Evolutionary conservation across 1,139 yeast genomes (phyloP).

Genomic region (Geotrichum citri-aurantii): DNA sequence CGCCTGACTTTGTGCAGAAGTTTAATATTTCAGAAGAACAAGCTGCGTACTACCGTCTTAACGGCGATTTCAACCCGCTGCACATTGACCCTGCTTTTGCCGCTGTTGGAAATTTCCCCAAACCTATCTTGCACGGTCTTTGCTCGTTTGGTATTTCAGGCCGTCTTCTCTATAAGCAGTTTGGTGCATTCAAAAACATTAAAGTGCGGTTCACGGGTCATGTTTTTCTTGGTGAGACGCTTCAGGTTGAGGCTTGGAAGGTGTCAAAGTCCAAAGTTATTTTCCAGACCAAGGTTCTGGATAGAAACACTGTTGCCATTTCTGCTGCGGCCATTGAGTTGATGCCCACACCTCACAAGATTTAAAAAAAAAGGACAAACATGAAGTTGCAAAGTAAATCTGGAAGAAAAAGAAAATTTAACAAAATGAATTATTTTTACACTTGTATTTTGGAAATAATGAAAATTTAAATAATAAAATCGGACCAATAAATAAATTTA

Average conservation of each 20-base stretch:
- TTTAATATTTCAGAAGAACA: slow-evolving; percentile 64
- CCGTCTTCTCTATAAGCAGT: slow-evolving; percentile 70
- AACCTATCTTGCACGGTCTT: slow-evolving; percentile 90
- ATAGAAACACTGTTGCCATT: slow-evolving; percentile 72
- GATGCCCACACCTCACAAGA: slow-evolving; percentile 18
- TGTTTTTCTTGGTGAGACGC: slow-evolving; percentile 95
- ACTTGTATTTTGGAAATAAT: too few relatives aligned
- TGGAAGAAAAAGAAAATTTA: too few relatives aligned
- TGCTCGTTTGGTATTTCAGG: slow-evolving; percentile 81
- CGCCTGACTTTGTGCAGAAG: slow-evolving; percentile 63
- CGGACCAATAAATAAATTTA: too few relatives aligned
- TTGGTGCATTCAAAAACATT: slow-evolving; percentile 76
- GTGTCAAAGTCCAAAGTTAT: slow-evolving; percentile 54
- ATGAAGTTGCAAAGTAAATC: too few relatives aligned
- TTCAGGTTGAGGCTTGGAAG: slow-evolving; percentile 82
- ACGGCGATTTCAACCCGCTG: slow-evolving; percentile 92
- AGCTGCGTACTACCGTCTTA: slow-evolving; percentile 85
- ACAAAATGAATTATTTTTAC: too few relatives aligned
- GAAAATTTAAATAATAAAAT: too few relatives aligned
- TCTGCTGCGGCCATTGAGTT: slow-evolving; percentile 85
- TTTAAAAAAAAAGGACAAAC: too few relatives aligned
- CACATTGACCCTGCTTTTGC: slow-evolving; percentile 94
- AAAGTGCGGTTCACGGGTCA: slow-evolving; percentile 89
- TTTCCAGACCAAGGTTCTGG: slow-evolving; percentile 80
- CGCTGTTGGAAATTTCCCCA: slow-evolving; percentile 76